Evolutionary conservation across 2,329 filamentous ascomycete genomes (phyloP).

Genomic region (Botrytis pseudocinerea): DNA sequence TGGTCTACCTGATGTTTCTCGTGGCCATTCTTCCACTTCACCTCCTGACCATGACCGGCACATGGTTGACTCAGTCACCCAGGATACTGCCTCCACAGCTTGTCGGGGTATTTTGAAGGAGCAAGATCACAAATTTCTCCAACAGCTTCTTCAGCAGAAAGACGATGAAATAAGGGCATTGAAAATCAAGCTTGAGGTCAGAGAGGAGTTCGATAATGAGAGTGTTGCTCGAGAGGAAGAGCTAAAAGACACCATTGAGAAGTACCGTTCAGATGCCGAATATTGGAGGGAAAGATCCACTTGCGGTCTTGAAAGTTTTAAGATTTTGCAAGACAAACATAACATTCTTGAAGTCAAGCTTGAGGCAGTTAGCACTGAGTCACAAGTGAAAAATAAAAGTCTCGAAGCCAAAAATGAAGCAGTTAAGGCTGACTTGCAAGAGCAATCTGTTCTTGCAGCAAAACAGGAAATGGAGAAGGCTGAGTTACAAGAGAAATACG

Average conservation of each 20-base stretch:
- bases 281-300: neutral
- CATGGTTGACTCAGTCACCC: neutral
- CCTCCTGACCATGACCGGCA: neutral
- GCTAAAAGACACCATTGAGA: neutral
- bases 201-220: neutral
- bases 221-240: neutral
- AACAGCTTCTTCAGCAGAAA: neutral
- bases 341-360: neutral
- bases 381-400: neutral
- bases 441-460: neutral
- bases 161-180: neutral
- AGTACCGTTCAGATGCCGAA: neutral
- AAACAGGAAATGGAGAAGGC: neutral
- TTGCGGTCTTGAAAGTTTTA: neutral
- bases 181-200: neutral
- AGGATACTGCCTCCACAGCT: neutral
- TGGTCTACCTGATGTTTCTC: no score
- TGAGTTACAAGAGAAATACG: neutral
- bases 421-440: neutral
- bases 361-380: neutral
- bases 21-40: neutral
- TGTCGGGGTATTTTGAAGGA: accelerated
- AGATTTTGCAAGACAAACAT: neutral
- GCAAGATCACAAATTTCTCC: neutral
- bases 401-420: neutral